A percentile compares a stretch with the other conserved stretches of the same genome.
phyloP scores from a whole-genome alignment of 2,329 filamentous ascomycete genomes.

The Colletotrichum gigasporum region DNA sequence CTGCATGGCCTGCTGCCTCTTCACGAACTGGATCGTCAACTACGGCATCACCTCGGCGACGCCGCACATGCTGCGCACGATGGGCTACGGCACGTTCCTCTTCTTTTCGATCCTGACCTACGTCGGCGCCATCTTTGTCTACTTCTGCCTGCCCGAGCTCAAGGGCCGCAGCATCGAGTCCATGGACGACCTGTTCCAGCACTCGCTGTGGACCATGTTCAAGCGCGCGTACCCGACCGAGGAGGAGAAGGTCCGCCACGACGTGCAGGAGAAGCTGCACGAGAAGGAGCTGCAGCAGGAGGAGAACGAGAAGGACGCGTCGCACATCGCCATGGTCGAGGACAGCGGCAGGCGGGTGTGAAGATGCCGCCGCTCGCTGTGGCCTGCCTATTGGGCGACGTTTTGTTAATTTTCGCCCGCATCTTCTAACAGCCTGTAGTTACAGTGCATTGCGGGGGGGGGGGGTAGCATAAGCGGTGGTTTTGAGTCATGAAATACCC shows the following conservation, averaged over 20 bases:
- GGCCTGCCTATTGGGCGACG: too few species aligned
- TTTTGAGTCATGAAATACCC: background rate
- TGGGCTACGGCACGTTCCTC: constrained; percentile 30
- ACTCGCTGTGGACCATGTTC: constrained; percentile 51
- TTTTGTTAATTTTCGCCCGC: too few species aligned
- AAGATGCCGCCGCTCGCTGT: background rate
- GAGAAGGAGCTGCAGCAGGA: background rate
- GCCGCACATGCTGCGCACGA: constrained; percentile 34
- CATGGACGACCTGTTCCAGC: constrained; percentile 57
- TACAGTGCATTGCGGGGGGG: too few species aligned
- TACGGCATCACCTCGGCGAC: constrained; percentile 42
- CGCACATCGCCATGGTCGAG: constrained; percentile 16
- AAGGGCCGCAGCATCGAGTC: constrained; percentile 59
- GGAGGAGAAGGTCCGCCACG: constrained; percentile 20
- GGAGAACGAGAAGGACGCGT: background rate
- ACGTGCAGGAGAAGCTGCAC: constrained; percentile 4
- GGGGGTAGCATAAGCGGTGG: too few species aligned
- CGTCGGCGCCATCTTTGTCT: constrained; percentile 46
- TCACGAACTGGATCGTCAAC: constrained; percentile 42
- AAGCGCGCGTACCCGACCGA: constrained; percentile 62
- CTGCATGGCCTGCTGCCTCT: constrained; percentile 36
- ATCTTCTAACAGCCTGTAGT: too few species aligned
- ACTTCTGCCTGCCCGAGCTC: constrained; percentile 59
- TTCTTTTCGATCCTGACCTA: constrained; percentile 28
- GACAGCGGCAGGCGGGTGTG: background rate